Percentiles rank a stretch among this genome's conserved stretches.
phyloP scores from a whole-genome alignment of 331 rosid species.

The Cydonia oblonga region DNA sequence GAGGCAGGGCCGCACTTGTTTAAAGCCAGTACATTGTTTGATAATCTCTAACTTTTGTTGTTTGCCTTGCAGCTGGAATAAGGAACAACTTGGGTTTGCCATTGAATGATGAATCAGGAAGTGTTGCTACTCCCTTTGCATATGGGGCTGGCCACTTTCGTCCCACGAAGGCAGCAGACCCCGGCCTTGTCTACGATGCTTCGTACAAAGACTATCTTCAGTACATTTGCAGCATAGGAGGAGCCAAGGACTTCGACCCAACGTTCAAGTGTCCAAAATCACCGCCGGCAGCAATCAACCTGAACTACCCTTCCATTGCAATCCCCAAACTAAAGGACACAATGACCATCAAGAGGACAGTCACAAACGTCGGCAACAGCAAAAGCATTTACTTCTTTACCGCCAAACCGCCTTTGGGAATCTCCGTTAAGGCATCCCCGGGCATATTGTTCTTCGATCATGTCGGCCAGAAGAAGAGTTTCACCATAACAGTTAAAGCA shows the following conservation, averaged over 20 bases:
- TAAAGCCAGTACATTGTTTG: neutral
- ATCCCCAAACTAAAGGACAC: constrained; percentile 41
- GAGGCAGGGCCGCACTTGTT: neutral
- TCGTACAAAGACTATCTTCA: constrained; percentile 61
- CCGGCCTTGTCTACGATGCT: constrained; percentile 78
- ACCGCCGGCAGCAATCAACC: constrained; percentile 28
- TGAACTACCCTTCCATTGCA: constrained; percentile 82
- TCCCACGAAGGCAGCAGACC: constrained; percentile 59
- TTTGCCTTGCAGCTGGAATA: constrained; percentile 35
- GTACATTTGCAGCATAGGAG: constrained; percentile 46
- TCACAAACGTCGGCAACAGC: constrained; percentile 58
- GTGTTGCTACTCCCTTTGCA: constrained; percentile 55
- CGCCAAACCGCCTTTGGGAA: constrained; percentile 42
- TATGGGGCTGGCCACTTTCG: constrained; percentile 74
- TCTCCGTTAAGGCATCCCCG: constrained; percentile 47
- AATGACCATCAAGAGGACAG: constrained; percentile 39
- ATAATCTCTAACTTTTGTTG: neutral
- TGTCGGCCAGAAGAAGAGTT: constrained; percentile 48
- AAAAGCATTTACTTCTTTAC: constrained; percentile 46
- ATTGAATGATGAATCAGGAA: constrained; percentile 47
- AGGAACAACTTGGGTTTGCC: constrained; percentile 51
- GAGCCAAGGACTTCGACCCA: constrained; percentile 17
- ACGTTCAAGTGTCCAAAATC: constrained; percentile 40
- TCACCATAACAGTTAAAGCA: constrained; percentile 46
- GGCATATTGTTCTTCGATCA: constrained; percentile 34